Base-by-base conservation (phyloP, 805 yeast species). In the Schwanniomyces occidentalis region DNA sequence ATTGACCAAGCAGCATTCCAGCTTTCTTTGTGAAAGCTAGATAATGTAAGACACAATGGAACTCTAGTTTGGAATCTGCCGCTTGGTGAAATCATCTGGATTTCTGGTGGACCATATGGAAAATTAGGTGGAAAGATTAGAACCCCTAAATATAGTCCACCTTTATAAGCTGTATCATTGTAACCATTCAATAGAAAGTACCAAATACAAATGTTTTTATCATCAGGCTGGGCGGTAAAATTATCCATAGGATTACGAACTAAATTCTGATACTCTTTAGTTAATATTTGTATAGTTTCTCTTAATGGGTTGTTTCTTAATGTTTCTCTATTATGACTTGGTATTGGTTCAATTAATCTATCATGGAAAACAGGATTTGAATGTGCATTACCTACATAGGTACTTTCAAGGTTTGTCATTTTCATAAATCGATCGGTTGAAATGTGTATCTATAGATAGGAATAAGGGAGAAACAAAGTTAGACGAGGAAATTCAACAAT, bases 1-100 rank as follows among this genome's bases (percentile, higher is more conserved):
- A 45, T 18, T 2, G 48, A 33, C 51, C 51, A 47, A n/a, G 43
- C 19, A 6, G 46, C 48, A 20, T 38, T 38, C 51, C 51, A 47
- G 12, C 30, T 15, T 21, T 45, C 49, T 18, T 30, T 30, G 24
- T 47, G 51, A 34, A 32, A 45, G 12, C 38, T 28, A 5, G 51
- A 34, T 33, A 40, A 38, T 4, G 44, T 34, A 26, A 47, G 27
- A 34, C 51, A 47, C 5, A 47, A 16, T 9, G 49, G 27, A 5
- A 3, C 13, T 16, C 49, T 29, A 4, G 35, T 23, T 13, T 23
- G 19, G 29, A 47, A 47, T 6, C 43, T 30, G 2, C 49, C 48
- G 8, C 35, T 43, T 8, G 49, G 49, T 30, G 46, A 43, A 7
- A 47, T 45, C 48, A 47, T 38, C 29, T 43, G 51, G 14, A 47